Percentiles rank a stretch among this genome's conserved stretches.
Evolutionary conservation across 345 rosid species (phyloP).

Genomic region (Kandelia obovata): DNA sequence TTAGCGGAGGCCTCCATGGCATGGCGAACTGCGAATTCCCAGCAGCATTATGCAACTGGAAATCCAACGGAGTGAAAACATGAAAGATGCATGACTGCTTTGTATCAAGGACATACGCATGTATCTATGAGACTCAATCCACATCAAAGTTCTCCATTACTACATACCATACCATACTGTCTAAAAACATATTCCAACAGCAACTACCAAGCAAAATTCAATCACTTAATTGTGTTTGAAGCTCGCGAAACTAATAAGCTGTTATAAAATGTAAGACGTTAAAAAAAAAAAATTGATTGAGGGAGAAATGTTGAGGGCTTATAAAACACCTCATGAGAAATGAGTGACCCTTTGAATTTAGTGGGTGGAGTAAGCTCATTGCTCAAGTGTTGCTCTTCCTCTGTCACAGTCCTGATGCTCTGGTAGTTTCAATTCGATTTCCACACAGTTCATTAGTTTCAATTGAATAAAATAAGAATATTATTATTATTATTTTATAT

Average conservation of each 20-base stretch:
- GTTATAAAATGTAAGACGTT: too few relatives aligned
- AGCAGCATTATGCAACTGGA: conserved; percentile 60
- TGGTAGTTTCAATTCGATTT: conserved; percentile 21
- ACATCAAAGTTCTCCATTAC: not conserved
- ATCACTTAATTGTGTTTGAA: too few relatives aligned
- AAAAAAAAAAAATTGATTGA: too few relatives aligned
- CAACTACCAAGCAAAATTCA: too few relatives aligned
- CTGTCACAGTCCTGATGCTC: conserved; percentile 22
- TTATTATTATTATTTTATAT: too few relatives aligned
- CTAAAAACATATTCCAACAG: too few relatives aligned
- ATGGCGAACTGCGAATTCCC: conserved; percentile 38
- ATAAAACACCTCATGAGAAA: conserved; percentile 49
- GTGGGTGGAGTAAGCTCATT: conserved; percentile 52
- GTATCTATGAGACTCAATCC: conserved; percentile 5
- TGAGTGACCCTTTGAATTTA: conserved; percentile 40
- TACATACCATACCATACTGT: too few relatives aligned
- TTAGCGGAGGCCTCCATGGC: conserved; percentile 78
- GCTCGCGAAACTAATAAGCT: too few relatives aligned
- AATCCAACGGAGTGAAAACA: conserved; percentile 73
- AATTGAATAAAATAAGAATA: conserved; percentile 21
- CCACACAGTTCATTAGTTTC: conserved; percentile 10
- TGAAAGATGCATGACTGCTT: conserved; percentile 65
- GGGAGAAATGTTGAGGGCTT: too few relatives aligned
- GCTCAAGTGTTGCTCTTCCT: conserved; percentile 40
- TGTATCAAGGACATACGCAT: conserved; percentile 2